Percentiles rank a stretch among this genome's conserved stretches.
phyloP scores from a whole-genome alignment of 768 basidiomycete species.

The Suillus plorans region DNA sequence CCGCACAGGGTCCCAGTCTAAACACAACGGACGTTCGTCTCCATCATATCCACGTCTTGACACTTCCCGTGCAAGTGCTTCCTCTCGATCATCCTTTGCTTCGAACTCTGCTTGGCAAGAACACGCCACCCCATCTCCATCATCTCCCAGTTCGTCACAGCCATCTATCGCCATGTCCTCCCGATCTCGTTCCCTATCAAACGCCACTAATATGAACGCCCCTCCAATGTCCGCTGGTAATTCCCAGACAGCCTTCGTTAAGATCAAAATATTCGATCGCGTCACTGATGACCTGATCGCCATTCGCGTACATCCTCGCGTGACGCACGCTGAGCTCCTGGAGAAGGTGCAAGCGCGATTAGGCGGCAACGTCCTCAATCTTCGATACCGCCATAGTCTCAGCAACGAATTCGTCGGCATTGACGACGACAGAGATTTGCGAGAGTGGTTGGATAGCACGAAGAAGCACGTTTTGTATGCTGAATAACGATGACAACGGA shows the following conservation, averaged over 20 bases:
- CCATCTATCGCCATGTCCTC: conserved; percentile 45
- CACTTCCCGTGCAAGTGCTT: conserved; percentile 21
- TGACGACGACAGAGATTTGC: conserved; percentile 60
- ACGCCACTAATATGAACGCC: conserved; percentile 52
- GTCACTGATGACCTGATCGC: conserved; percentile 94
- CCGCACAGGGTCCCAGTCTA: conserved; percentile 32
- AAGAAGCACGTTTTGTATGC: conserved; percentile 86
- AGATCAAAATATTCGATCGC: conserved; percentile 97
- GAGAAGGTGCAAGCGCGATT: conserved; percentile 89
- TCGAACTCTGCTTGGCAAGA: conserved; percentile 31
- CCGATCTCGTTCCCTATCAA: conserved; percentile 61
- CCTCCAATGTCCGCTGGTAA: conserved; percentile 78
- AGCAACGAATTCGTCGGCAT: conserved; percentile 65
- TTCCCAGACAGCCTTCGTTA: conserved; percentile 86
- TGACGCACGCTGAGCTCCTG: conserved; percentile 83
- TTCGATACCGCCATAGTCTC: conserved; percentile 76
- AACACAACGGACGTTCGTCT: conserved; percentile 30
- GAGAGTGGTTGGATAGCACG: conserved; percentile 72
- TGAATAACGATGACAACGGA: conserved; percentile 48
- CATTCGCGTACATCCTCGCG: conserved; percentile 92
- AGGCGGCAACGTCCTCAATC: conserved; percentile 64
- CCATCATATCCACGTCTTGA: conserved; percentile 29
- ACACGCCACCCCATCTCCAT: conserved; percentile 40
- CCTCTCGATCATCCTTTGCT: conserved; percentile 27
- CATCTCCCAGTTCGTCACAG: conserved; percentile 52